A percentile compares a stretch with the other conserved stretches of the same genome.
These are phyloP conservation scores for Jamesozyma spencerorum DNA, from an alignment of 805 yeast species.

Conservation along the genomic window DNA sequence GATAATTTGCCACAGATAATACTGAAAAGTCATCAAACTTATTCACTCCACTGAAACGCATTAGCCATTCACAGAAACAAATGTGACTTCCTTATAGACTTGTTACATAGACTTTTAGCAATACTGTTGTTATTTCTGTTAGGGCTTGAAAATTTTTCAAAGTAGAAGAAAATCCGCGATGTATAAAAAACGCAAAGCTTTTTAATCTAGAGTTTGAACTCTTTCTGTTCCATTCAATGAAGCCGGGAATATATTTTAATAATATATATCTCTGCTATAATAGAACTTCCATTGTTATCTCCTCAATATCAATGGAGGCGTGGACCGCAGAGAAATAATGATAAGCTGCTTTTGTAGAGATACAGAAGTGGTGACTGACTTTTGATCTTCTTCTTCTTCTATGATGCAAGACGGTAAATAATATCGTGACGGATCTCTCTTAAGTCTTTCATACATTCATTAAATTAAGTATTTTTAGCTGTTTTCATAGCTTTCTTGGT, in stretches of 20 bases:
- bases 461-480: not conserved
- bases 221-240: slow-evolving; percentile 10
- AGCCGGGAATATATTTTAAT: slow-evolving; percentile 3
- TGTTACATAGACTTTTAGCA: too few relatives aligned
- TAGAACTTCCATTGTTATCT: slow-evolving; percentile 32
- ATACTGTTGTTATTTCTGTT: too few relatives aligned
- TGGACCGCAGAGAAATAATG: slow-evolving; percentile 44
- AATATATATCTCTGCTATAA: slow-evolving; percentile 27
- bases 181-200: not conserved
- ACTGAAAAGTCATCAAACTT: too few relatives aligned
- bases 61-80: too few relatives aligned
- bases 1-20: too few relatives aligned
- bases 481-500: not conserved
- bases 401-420: not conserved
- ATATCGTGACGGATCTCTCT: slow-evolving; percentile 1
- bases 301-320: slow-evolving; percentile 31
- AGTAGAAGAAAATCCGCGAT: too few relatives aligned
- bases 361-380: slow-evolving; percentile 1
- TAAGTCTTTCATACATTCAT: slow-evolving; percentile 8
- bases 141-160: too few relatives aligned
- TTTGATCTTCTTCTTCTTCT: slow-evolving; percentile 6
- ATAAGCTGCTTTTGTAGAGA: slow-evolving; percentile 8
- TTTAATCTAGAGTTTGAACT: too few relatives aligned
- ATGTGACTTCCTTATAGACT: too few relatives aligned
- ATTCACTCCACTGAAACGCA: too few relatives aligned